These are phyloP conservation scores for Penicillium sp. DNA, from an alignment of 2,329 filamentous ascomycete species.

Conservation along the genomic window DNA sequence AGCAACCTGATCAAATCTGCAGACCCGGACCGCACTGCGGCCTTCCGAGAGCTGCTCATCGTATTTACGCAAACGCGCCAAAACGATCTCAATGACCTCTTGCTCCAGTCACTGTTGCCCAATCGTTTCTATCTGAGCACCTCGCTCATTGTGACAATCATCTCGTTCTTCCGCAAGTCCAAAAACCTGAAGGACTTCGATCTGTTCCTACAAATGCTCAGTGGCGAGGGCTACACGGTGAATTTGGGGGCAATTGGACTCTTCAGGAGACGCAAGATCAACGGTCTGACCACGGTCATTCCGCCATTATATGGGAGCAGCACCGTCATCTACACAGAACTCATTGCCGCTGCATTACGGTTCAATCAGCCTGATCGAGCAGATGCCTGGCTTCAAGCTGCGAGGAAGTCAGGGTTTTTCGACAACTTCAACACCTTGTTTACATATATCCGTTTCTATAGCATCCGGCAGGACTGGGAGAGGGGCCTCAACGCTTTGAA, in stretches of 20 bases:
- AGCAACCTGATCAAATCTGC: constrained; percentile 30
- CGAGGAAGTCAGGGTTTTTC: constrained; percentile 31
- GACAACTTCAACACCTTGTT: constrained; percentile 34
- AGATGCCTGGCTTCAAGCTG: constrained; percentile 36
- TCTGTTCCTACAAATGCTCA: constrained; percentile 33
- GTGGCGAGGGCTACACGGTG: constrained; percentile 30
- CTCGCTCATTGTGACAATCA: constrained; percentile 32
- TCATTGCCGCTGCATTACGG: constrained; percentile 34
- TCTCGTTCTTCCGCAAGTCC: constrained; percentile 36
- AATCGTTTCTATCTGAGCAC: constrained; percentile 33
- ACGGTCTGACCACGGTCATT: constrained; percentile 33
- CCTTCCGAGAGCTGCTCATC: constrained; percentile 32
- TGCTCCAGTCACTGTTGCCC: constrained; percentile 34
- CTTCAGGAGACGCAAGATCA: constrained; percentile 26
- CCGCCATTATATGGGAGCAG: constrained; percentile 32
- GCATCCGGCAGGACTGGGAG: constrained; percentile 32
- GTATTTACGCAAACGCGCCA: constrained; percentile 35
- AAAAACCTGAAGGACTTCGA: constrained; percentile 40
- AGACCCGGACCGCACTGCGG: constrained; percentile 33
- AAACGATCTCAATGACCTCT: constrained; percentile 36
- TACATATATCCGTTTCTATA: constrained; percentile 35
- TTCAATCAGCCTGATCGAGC: constrained; percentile 39
- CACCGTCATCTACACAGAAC: constrained; percentile 29
- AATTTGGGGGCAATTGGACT: constrained; percentile 26
- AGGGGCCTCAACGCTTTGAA: constrained; percentile 29